phyloP scores from a whole-genome alignment of 169 alveolate species.

The Plasmodium chabaudi region DNA sequence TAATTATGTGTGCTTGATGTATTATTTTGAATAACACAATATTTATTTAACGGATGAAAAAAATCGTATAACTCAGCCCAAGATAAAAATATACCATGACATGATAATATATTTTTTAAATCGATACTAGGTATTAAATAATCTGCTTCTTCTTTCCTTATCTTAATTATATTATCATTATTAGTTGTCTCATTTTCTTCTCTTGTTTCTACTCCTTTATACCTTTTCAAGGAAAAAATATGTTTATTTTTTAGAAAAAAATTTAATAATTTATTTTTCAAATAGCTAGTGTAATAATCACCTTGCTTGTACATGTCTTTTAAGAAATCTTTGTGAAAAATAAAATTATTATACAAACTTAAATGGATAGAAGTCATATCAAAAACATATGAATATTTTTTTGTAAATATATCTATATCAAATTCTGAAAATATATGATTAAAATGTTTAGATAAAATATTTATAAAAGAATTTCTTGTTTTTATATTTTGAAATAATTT shows the following conservation, averaged over 20 bases:
- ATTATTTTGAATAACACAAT: constrained; percentile 29
- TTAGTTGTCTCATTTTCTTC: not conserved
- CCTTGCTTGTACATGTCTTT: constrained; percentile 61
- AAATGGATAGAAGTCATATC: constrained; percentile 65
- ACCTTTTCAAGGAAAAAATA: constrained; percentile 17
- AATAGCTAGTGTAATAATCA: constrained; percentile 34
- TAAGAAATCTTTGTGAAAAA: constrained; percentile 16
- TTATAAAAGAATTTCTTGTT: constrained; percentile 34
- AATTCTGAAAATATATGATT: constrained; percentile 54
- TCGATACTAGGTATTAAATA: constrained; percentile 44
- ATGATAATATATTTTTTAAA: constrained; percentile 24
- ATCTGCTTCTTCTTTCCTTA: constrained; percentile 1
- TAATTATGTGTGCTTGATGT: not conserved
- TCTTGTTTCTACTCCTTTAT: too few relatives aligned
- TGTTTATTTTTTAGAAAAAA: constrained; percentile 35
- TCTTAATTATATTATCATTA: too few relatives aligned
- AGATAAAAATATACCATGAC: constrained; percentile 43
- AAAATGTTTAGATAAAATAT: constrained; percentile 39
- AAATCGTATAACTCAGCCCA: constrained; percentile 74
- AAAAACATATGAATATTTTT: constrained; percentile 26
- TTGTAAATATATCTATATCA: constrained; percentile 44
- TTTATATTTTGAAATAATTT: constrained; percentile 36
- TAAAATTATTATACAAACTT: constrained; percentile 45
- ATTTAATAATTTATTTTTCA: constrained; percentile 26
- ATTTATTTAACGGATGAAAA: constrained; percentile 60